These are phyloP conservation scores for Trichoderma reesei DNA, from an alignment of 495 filamentous ascomycete genomes.

Conservation along the genomic window DNA sequence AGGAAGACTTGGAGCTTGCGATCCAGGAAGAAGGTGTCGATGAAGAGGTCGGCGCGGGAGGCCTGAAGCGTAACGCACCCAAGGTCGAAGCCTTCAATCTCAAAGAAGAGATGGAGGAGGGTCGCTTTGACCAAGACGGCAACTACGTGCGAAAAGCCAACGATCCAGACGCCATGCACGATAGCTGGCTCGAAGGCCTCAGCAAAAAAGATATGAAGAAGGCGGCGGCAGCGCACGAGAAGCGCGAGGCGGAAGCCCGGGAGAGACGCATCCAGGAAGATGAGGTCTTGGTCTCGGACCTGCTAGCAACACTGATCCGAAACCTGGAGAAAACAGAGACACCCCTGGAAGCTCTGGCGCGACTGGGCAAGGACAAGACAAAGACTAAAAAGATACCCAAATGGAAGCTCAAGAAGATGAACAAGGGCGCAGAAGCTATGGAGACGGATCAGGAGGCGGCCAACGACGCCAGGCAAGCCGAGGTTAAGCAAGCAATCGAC, in stretches of 20 bases:
- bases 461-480: conserved; percentile 61
- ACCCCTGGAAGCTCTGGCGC: conserved; percentile 74
- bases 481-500: conserved; percentile 63
- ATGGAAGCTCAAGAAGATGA: conserved; percentile 49
- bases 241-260: conserved; percentile 65
- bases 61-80: conserved; percentile 89
- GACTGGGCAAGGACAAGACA: conserved; percentile 60
- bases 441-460: conserved; percentile 45
- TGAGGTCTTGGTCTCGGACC: conserved; percentile 60
- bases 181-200: conserved; percentile 83
- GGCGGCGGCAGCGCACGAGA: conserved; percentile 80
- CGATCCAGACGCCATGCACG: conserved; percentile 85
- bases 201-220: conserved; percentile 87
- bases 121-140: conserved; percentile 77
- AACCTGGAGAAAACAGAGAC: conserved; percentile 77
- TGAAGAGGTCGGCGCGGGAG: conserved; percentile 80
- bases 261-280: conserved; percentile 63
- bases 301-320: conserved; percentile 60
- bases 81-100: conserved; percentile 96
- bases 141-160: conserved; percentile 85
- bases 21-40: conserved; percentile 63
- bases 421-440: conserved; percentile 44
- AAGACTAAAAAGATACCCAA: conserved; percentile 48
- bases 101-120: conserved; percentile 81
- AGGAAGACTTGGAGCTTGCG: conserved; percentile 57